Evolutionary conservation across 495 filamentous ascomycete genomes (phyloP).

Genomic region (Penicillium odoratum): DNA sequence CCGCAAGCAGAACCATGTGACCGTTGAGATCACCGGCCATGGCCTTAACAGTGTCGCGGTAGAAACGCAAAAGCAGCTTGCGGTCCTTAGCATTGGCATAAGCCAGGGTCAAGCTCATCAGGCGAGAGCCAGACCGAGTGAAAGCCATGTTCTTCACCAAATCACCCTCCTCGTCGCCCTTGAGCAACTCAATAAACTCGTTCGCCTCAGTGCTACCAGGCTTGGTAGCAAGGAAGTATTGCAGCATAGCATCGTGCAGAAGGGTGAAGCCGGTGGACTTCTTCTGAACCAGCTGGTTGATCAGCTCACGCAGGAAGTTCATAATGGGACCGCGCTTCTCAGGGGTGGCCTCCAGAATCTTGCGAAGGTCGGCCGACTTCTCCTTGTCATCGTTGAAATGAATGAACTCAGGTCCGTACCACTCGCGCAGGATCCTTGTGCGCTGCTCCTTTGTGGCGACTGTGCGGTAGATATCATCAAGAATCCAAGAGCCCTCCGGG

Average conservation of each 20-base stretch:
- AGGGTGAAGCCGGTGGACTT: conserved; percentile 93
- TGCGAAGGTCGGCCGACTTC: conserved; percentile 58
- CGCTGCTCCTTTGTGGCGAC: conserved; percentile 83
- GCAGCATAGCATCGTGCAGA: conserved; percentile 95
- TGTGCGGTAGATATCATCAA: conserved; percentile 92
- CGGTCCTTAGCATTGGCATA: conserved; percentile 89
- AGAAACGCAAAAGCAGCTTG: conserved; percentile 80
- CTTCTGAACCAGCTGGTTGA: conserved; percentile 91
- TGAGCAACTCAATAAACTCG: conserved; percentile 87
- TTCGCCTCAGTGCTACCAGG: conserved; percentile 73
- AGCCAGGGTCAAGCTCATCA: conserved; percentile 79
- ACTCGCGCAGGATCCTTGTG: conserved; percentile 81
- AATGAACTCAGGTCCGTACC: conserved; percentile 94
- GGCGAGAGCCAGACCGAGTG: conserved; percentile 79
- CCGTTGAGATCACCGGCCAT: conserved; percentile 78
- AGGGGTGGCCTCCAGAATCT: conserved; percentile 71
- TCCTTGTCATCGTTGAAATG: conserved; percentile 66
- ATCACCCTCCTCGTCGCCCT: conserved; percentile 85
- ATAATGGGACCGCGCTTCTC: conserved; percentile 86
- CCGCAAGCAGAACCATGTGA: conserved; percentile 77
- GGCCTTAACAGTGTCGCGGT: conserved; percentile 78
- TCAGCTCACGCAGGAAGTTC: conserved; percentile 77
- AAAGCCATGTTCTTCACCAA: conserved; percentile 93
- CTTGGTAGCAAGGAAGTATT: conserved; percentile 83
- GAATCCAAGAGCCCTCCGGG: conserved; percentile 91